These are phyloP conservation scores for Monilinia aucupariae DNA, from an alignment of 2,329 filamentous ascomycete species.

Conservation along the genomic window DNA sequence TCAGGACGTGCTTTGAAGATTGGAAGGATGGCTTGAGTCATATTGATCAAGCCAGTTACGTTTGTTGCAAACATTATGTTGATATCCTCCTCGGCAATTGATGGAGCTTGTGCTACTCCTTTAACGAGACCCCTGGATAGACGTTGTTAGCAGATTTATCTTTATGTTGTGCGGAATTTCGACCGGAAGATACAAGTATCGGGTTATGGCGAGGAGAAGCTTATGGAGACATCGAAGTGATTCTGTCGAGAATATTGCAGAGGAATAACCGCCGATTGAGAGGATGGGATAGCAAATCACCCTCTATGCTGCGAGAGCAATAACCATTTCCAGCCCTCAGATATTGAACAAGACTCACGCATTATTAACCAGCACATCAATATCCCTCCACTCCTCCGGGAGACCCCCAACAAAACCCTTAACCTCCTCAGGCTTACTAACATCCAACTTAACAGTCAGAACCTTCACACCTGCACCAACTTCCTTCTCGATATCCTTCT, in stretches of 20 bases:
- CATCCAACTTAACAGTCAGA: constrained; percentile 76
- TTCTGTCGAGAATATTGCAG: no score
- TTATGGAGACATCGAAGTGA: background rate
- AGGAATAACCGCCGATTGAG: no score
- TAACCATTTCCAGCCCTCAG: no score
- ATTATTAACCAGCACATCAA: constrained; percentile 92
- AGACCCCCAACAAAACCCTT: constrained; percentile 64
- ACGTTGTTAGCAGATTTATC: constrained; percentile 15
- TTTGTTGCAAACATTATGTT: constrained; percentile 87
- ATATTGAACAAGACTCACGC: constrained; percentile 54
- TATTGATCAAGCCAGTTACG: constrained; percentile 88
- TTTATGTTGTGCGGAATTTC: background rate
- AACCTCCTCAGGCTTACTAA: constrained; percentile 74
- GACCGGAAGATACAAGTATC: background rate
- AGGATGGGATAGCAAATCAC: background rate
- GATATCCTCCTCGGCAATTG: constrained; percentile 78
- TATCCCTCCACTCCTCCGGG: constrained; percentile 75
- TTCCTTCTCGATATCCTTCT: constrained; percentile 68
- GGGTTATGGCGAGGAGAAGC: background rate
- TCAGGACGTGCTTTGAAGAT: constrained; percentile 67
- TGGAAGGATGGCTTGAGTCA: constrained; percentile 86
- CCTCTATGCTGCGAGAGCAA: no score
- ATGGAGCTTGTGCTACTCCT: constrained; percentile 77
- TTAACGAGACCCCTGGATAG: constrained; percentile 71
- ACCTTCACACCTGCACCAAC: constrained; percentile 77